Conservation (phyloP, 2,329 filamentous ascomycete species). For the Graphilbum ipis-grandicollis region DNA sequence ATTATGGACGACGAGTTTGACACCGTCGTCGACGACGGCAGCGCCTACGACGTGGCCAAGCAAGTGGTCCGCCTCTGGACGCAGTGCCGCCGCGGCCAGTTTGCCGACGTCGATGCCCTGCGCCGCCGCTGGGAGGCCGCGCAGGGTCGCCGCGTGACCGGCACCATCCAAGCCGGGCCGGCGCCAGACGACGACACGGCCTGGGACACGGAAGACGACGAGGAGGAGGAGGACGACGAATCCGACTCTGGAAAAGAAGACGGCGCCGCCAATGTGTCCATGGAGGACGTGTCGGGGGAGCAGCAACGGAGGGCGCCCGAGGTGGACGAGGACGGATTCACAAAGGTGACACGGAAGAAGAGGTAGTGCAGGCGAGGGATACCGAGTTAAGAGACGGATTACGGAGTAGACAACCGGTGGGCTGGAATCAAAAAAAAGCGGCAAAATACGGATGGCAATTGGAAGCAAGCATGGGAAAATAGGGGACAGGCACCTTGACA, state of each 20-base stretch:
- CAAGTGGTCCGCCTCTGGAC: conserved; percentile 52
- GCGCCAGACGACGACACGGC: conserved; percentile 40
- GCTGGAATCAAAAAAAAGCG: too few species aligned
- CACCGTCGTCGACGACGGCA: conserved; percentile 80
- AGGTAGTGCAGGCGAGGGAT: conserved; percentile 18
- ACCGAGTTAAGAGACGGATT: neutral
- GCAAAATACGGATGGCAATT: too few species aligned
- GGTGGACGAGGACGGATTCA: conserved; percentile 70
- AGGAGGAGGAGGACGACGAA: conserved; percentile 37
- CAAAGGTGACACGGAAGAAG: conserved; percentile 55
- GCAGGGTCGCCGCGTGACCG: conserved; percentile 39
- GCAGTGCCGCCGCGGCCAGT: conserved; percentile 47
- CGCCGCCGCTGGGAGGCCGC: conserved; percentile 43
- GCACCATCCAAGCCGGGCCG: conserved; percentile 36
- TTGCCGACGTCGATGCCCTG: conserved; percentile 46
- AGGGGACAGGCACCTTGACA: too few species aligned
- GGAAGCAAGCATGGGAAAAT: too few species aligned
- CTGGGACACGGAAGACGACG: conserved; percentile 37
- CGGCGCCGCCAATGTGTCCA: conserved; percentile 38
- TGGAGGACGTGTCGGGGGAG: conserved; percentile 51
- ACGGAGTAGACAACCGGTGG: too few species aligned
- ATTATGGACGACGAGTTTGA: conserved; percentile 96
- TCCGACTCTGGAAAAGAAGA: conserved; percentile 33
- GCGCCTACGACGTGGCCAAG: conserved; percentile 53
- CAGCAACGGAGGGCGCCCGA: conserved; percentile 41